These are phyloP conservation scores for Agaricus blazei DNA, from an alignment of 768 basidiomycete species.

Conservation along the genomic window DNA sequence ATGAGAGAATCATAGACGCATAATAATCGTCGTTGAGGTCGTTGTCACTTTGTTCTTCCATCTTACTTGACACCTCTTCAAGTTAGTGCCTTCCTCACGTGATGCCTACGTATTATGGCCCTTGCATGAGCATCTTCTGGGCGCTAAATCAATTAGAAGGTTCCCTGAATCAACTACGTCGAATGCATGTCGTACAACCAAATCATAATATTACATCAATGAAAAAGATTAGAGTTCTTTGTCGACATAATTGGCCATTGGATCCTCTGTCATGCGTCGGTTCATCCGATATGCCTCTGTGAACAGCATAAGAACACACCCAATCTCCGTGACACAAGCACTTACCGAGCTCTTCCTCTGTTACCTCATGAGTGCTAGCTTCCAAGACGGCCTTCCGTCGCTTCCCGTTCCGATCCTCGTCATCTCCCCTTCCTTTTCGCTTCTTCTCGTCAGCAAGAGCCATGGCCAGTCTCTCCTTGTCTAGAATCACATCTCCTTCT, in stretches of 20 bases:
- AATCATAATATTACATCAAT: neutral
- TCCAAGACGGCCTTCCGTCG: slow-evolving; percentile 45
- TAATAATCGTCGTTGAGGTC: neutral
- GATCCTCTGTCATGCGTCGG: slow-evolving; percentile 73
- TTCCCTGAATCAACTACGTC: too few relatives aligned
- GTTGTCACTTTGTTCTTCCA: neutral
- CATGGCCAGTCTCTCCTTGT: slow-evolving; percentile 60
- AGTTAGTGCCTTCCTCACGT: too few relatives aligned
- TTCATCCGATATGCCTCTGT: slow-evolving; percentile 91
- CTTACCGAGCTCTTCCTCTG: slow-evolving; percentile 83
- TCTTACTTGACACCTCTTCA: neutral
- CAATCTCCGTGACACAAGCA: slow-evolving; percentile 10
- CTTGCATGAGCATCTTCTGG: too few relatives aligned
- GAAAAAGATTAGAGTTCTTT: slow-evolving; percentile 22
- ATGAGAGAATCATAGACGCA: slow-evolving; percentile 15
- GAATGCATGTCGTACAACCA: too few relatives aligned
- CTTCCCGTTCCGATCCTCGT: slow-evolving; percentile 54
- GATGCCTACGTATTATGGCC: too few relatives aligned
- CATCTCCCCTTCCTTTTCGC: slow-evolving; percentile 53
- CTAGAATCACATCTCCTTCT: slow-evolving; percentile 75
- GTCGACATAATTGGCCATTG: slow-evolving; percentile 92
- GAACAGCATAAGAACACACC: slow-evolving; percentile 10
- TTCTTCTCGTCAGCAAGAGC: slow-evolving; percentile 81
- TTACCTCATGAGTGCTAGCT: slow-evolving; percentile 67
- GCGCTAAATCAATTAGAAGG: too few relatives aligned